A percentile compares a stretch with the other conserved stretches of the same genome.
These are phyloP conservation scores for Paramecium tetraurelia DNA, from an alignment of 73 alveolate genomes.

Conservation along the genomic window DNA sequence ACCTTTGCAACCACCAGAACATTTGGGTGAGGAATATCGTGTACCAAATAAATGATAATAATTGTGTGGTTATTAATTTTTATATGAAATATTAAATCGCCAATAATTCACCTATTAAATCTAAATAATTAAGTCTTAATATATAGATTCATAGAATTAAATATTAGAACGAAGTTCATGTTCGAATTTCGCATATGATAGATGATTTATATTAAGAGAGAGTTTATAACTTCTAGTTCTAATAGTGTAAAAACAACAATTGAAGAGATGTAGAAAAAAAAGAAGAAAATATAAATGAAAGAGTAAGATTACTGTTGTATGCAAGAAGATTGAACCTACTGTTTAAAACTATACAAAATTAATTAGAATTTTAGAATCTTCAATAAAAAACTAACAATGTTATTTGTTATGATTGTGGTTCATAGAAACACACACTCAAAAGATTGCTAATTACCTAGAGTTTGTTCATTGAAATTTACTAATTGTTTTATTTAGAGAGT, in stretches of 20 bases:
- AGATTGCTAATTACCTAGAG: constrained; percentile 72
- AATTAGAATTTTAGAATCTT: background rate
- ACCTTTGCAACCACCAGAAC: background rate
- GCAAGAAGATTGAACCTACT: constrained; percentile 72
- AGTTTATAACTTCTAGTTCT: background rate
- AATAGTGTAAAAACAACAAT: constrained; percentile 46
- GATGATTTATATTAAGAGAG: constrained; percentile 18
- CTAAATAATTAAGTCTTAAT: background rate
- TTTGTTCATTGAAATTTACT: constrained; percentile 71
- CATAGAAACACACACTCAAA: constrained; percentile 69
- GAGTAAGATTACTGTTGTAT: constrained; percentile 72
- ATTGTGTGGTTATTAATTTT: constrained; percentile 1
- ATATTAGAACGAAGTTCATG: background rate
- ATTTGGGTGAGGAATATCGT: constrained; percentile 31
- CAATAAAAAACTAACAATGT: constrained; percentile 9
- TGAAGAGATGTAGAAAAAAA: constrained; percentile 64
- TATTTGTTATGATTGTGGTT: constrained; percentile 76
- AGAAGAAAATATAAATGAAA: constrained; percentile 57
- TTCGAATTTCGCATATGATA: background rate
- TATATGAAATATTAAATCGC: background rate
- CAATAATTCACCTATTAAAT: background rate
- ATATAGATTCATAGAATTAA: background rate
- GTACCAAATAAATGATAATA: constrained; percentile 9
- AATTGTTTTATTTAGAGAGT: constrained; percentile 68
- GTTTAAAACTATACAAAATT: constrained; percentile 70